Evolutionary conservation across 2,329 filamentous ascomycete species (phyloP).

Genomic region (Aspergillus sp.): DNA sequence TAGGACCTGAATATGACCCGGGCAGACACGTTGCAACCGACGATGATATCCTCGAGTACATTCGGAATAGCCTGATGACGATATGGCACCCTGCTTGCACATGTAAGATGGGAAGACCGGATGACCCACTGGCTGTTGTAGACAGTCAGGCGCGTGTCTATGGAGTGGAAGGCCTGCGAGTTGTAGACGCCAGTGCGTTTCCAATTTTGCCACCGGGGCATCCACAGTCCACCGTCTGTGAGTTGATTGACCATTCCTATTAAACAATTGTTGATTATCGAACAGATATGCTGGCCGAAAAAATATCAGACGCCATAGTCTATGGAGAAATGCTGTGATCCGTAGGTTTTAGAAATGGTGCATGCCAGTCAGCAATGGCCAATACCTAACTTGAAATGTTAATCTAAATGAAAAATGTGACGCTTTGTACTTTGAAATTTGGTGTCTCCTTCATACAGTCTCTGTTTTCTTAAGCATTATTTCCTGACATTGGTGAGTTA

Average conservation of each 20-base stretch:
- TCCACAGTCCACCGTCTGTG: conserved; percentile 37
- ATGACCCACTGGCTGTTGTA: conserved; percentile 33
- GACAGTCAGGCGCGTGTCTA: conserved; percentile 29
- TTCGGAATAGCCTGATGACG: conserved; percentile 24
- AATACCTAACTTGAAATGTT: too few species aligned
- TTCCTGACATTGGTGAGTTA: too few species aligned
- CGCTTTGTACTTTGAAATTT: too few species aligned
- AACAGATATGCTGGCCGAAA: conserved; percentile 40
- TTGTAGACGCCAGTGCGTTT: conserved; percentile 36
- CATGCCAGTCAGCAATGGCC: too few species aligned
- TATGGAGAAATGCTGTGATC: not conserved
- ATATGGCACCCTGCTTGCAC: conserved; percentile 37
- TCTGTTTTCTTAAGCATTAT: too few species aligned
- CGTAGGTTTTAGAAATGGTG: not conserved
- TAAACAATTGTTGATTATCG: not conserved
- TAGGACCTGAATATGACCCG: conserved; percentile 37
- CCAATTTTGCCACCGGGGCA: conserved; percentile 39
- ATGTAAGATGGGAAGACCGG: conserved; percentile 37
- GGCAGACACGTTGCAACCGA: conserved; percentile 40
- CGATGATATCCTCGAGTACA: conserved; percentile 37
- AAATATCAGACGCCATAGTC: conserved; percentile 29
- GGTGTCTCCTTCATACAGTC: too few species aligned
- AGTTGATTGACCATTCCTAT: conserved; percentile 8
- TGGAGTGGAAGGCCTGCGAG: conserved; percentile 31
- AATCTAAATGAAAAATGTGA: too few species aligned